phyloP scores from a whole-genome alignment of 2,329 filamentous ascomycete genomes.

The Alternaria sp. region DNA sequence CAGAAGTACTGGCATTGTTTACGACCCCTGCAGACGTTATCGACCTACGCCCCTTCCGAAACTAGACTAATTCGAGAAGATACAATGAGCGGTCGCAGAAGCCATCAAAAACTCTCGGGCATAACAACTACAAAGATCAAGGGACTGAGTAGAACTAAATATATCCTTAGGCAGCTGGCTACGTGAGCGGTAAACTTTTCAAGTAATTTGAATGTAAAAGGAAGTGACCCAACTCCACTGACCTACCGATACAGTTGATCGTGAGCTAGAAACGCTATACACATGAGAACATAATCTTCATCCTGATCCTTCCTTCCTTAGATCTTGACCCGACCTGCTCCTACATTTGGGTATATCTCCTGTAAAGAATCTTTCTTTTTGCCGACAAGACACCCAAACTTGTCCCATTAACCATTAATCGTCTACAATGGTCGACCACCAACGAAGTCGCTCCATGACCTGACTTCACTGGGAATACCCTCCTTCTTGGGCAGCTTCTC shows the following conservation, averaged over 20 bases:
- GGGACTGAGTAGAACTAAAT: slow-evolving; percentile 1
- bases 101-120: neutral
- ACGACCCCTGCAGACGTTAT: too few species aligned
- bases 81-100: too few species aligned
- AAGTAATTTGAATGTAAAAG: slow-evolving; percentile 11
- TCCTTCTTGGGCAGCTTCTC: slow-evolving; percentile 90
- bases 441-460: slow-evolving; percentile 94
- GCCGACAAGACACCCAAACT: neutral
- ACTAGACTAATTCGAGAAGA: too few species aligned
- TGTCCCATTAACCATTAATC: neutral
- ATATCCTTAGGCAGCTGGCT: neutral
- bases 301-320: slow-evolving; percentile 3
- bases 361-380: slow-evolving; percentile 8
- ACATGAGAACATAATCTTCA: slow-evolving; percentile 25
- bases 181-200: slow-evolving; percentile 6
- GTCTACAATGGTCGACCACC: slow-evolving; percentile 59
- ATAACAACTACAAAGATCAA: neutral
- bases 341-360: slow-evolving; percentile 22
- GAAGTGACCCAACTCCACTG: slow-evolving; percentile 14
- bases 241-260: slow-evolving; percentile 13
- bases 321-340: slow-evolving; percentile 4
- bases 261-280: slow-evolving; percentile 24
- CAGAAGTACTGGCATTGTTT: too few species aligned
- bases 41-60: too few species aligned
- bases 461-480: slow-evolving; percentile 89